Conservation (phyloP, 148 eudicot species). For the Amaranthus hypochondriacus region DNA sequence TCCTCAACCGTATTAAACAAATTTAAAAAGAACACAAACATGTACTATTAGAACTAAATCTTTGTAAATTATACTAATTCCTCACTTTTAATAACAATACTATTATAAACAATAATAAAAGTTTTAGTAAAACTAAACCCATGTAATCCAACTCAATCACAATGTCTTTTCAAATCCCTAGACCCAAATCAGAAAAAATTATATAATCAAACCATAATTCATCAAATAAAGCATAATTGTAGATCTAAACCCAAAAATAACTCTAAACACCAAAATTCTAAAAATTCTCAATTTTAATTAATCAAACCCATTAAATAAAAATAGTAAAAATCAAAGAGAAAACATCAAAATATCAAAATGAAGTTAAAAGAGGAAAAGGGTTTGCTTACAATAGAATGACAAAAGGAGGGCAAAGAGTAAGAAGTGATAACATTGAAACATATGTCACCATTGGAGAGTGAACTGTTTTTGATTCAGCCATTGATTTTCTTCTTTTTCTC, state of each 20-base stretch:
- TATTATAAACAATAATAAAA: background rate
- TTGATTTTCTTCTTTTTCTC: constrained; percentile 11
- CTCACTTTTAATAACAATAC: background rate
- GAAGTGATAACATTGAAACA: constrained; percentile 77
- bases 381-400: constrained; percentile 74
- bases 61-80: background rate
- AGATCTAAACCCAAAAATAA: constrained; percentile 16
- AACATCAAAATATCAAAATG: background rate
- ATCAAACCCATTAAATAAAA: background rate
- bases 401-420: constrained; percentile 83
- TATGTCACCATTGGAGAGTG: constrained; percentile 79
- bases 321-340: background rate
- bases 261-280: background rate
- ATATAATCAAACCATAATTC: background rate
- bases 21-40: too few relatives aligned
- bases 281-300: background rate
- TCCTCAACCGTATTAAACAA: too few relatives aligned
- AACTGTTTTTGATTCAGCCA: constrained; percentile 63
- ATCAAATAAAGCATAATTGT: background rate
- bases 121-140: background rate
- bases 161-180: background rate
- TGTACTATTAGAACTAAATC: background rate
- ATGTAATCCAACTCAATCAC: background rate
- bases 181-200: background rate
- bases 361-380: background rate